phyloP scores from a whole-genome alignment of 1,284 basidiomycete genomes.

The Microbotryomycetes sp. region DNA sequence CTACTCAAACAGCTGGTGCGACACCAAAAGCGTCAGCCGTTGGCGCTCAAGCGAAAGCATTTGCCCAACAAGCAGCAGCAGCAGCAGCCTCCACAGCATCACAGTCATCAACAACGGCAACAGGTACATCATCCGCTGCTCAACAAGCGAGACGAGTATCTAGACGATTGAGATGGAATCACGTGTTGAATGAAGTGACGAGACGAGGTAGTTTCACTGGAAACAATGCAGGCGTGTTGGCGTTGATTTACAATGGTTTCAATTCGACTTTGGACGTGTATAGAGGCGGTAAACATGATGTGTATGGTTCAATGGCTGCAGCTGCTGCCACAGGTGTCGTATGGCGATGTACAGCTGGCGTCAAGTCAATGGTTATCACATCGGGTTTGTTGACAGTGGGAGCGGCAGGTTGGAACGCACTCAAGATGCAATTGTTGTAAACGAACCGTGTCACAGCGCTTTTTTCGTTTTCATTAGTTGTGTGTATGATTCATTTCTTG shows the following conservation, averaged over 20 bases:
- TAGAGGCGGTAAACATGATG: conserved; percentile 81
- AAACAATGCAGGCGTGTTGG: conserved; percentile 95
- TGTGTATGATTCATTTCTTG: not conserved
- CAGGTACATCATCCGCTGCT: conserved; percentile 9
- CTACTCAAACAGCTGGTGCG: conserved; percentile 15
- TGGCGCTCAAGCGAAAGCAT: conserved; percentile 28
- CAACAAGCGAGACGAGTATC: conserved; percentile 25
- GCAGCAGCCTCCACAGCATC: conserved; percentile 19
- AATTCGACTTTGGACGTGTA: conserved; percentile 87
- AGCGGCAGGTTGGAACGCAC: conserved; percentile 36
- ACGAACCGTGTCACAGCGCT: not conserved
- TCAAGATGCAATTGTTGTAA: conserved; percentile 36
- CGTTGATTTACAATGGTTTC: conserved; percentile 91
- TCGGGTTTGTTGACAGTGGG: conserved; percentile 70
- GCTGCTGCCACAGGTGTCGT: conserved; percentile 84
- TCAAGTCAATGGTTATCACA: conserved; percentile 79
- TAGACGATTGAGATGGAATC: conserved; percentile 82
- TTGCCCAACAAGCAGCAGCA: conserved; percentile 20
- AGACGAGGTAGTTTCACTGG: conserved; percentile 95
- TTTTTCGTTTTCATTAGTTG: not conserved
- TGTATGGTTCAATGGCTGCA: conserved; percentile 80
- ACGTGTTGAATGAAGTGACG: conserved; percentile 91
- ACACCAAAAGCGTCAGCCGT: conserved; percentile 27
- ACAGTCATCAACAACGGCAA: conserved; percentile 10
- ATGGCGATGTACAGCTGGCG: conserved; percentile 91